Evolutionary conservation across 2,329 filamentous ascomycete species (phyloP), one percentile per base, ranked within the genome.

Genomic region (Cercospora sesami): DNA sequence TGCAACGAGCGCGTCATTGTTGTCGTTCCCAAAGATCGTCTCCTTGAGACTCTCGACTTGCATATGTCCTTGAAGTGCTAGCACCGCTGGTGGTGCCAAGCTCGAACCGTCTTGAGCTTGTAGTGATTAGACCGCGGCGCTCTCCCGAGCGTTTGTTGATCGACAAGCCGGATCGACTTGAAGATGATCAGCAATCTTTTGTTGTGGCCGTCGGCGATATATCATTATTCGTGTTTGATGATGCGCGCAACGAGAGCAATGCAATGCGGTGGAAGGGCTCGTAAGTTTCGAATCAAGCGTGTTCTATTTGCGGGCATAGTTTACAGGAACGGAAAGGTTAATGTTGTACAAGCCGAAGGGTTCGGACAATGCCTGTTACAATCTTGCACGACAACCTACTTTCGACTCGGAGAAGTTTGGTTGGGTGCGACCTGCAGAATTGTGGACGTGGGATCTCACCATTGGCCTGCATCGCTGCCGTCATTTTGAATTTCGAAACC

Each of bases 291-390:
- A 28, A 30, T 30, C 48, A 55, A 23, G 48, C 48, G 48, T 16
- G 23, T 55, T 55, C 48, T 55, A 55, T 55, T 55, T 55, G 48
- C 23, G 48, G 48, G 48, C 48, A 55, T 26, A n/a, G 48, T 28
- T 55, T 55, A 55, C 48, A 55, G 48, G 48, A 55, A 55, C 48
- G 48, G 48, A 55, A 28, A 55, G 48, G 48, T 55, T 55, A 28
- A 55, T 55, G 48, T 55, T 55, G 48, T 55, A 55, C 48, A n/a
- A 55, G 48, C 48, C 23, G 48, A 16, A 55, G 26, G 48, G 48
- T 23, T 30, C 48, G 14, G 23, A 55, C 23, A 28, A 55, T n/a
- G 23, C 48, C 48, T 55, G 48, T 5, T 55, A 55, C 48, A 28
- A 16, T 28, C 23, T 55, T 55, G 48, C 48, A 30, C 48, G 23